phyloP scores from a whole-genome alignment of 2,329 filamentous ascomycete species.

The Graphilbum ipis-grandicollis region DNA sequence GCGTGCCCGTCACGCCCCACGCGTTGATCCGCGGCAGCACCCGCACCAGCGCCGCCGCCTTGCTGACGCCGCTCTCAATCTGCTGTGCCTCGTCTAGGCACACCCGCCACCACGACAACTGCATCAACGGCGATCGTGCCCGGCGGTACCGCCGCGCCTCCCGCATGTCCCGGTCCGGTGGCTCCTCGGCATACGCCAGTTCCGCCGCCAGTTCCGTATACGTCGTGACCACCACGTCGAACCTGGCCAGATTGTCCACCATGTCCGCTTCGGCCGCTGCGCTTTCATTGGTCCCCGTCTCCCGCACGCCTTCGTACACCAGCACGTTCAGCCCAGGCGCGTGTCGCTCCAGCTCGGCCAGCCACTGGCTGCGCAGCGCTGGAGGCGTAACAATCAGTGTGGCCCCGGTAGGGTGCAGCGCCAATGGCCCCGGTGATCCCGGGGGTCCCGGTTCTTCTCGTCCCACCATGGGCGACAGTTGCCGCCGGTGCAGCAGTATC shows the following conservation, averaged over 20 bases:
- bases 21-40: constrained; percentile 70
- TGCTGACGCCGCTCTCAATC: constrained; percentile 76
- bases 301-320: constrained; percentile 33
- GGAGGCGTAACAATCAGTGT: constrained; percentile 46
- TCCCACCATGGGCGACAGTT: too few species aligned
- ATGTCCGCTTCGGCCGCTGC: constrained; percentile 20
- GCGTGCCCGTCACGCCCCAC: constrained; percentile 87
- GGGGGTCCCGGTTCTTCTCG: too few species aligned
- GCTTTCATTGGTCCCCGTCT: constrained; percentile 17
- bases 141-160: constrained; percentile 48
- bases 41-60: constrained; percentile 64
- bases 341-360: constrained; percentile 39
- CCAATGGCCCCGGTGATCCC: too few species aligned
- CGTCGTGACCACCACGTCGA: constrained; percentile 46
- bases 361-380: constrained; percentile 42
- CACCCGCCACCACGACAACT: constrained; percentile 77
- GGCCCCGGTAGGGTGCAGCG: constrained; percentile 33
- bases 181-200: constrained; percentile 55
- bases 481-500: constrained; percentile 43
- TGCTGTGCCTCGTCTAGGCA: constrained; percentile 72
- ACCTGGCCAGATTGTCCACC: constrained; percentile 25
- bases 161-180: constrained; percentile 51
- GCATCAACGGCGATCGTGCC: constrained; percentile 57
- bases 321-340: constrained; percentile 38
- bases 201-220: constrained; percentile 61